Percentiles rank a stretch among this genome's conserved stretches.
Conservation (phyloP, 225 moss, liverwort and hornwort species). For the Rhytidiadelphus loreus region DNA sequence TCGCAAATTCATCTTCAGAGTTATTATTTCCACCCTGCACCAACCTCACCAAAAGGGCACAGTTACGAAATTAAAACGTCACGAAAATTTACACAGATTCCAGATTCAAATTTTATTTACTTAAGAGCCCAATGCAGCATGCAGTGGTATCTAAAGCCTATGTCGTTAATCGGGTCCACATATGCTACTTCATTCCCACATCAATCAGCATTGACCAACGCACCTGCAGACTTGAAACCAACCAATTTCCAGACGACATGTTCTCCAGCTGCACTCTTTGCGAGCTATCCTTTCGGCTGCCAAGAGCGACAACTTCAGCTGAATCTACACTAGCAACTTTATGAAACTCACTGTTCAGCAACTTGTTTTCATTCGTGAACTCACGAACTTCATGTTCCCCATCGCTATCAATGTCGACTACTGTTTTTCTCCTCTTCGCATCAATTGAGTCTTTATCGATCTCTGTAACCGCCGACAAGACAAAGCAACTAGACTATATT, state of each 20-base stretch:
- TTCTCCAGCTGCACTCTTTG: conserved; percentile 43
- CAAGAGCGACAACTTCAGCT: conserved; percentile 37
- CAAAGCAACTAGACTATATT: neutral
- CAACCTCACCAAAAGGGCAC: neutral
- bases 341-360: neutral
- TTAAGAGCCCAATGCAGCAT: neutral
- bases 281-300: conserved; percentile 43
- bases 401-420: conserved; percentile 75
- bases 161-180: neutral
- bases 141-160: neutral
- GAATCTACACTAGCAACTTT: conserved; percentile 1
- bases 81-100: neutral
- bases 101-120: neutral
- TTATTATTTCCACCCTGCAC: conserved; percentile 20
- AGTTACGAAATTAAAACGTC: neutral
- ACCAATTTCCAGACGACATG: conserved; percentile 18
- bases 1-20: conserved; percentile 18
- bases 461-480: conserved; percentile 20
- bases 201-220: neutral
- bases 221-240: conserved; percentile 26
- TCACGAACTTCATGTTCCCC: conserved; percentile 75
- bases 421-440: conserved; percentile 53
- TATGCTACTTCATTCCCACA: neutral
- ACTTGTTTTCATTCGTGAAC: conserved; percentile 7
- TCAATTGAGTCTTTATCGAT: conserved; percentile 17